These are phyloP conservation scores for Amanita exitialis DNA, from an alignment of 768 basidiomycete genomes.

Conservation along the genomic window DNA sequence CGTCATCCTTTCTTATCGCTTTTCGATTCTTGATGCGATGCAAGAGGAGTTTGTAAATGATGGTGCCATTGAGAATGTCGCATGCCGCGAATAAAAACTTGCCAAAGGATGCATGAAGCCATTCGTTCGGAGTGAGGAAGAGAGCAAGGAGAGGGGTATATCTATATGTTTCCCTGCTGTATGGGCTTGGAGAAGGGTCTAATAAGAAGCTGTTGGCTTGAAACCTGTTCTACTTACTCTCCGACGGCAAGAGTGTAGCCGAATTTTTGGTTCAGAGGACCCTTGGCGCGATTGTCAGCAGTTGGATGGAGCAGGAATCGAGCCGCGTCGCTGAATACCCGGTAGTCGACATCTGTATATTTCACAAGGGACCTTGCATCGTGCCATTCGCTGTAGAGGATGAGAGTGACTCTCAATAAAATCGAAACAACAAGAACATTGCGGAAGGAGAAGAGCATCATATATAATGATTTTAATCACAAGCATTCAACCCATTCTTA, in stretches of 20 bases:
- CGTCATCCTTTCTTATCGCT: slow-evolving; percentile 6
- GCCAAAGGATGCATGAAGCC: slow-evolving; percentile 80
- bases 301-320: slow-evolving; percentile 46
- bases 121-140: slow-evolving; percentile 69
- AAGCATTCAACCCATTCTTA: neutral
- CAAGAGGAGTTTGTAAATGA: slow-evolving; percentile 58
- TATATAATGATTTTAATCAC: neutral
- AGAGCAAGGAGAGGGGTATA: slow-evolving; percentile 92
- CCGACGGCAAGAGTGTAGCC: slow-evolving; percentile 36
- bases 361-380: slow-evolving; percentile 76
- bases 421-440: slow-evolving; percentile 43
- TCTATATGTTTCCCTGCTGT: slow-evolving; percentile 85
- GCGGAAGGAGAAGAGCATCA: slow-evolving; percentile 25
- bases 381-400: slow-evolving; percentile 86
- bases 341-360: slow-evolving; percentile 98
- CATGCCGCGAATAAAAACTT: slow-evolving; percentile 82
- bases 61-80: slow-evolving; percentile 69
- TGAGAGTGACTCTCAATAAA: slow-evolving; percentile 56
- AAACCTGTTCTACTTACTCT: slow-evolving; percentile 49
- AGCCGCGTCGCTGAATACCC: slow-evolving; percentile 91
- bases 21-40: slow-evolving; percentile 15
- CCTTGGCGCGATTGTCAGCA: slow-evolving; percentile 44
- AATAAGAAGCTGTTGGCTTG: slow-evolving; percentile 4
- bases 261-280: slow-evolving; percentile 36
- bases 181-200: slow-evolving; percentile 49